A percentile compares a stretch with the other conserved stretches of the same genome.
Conservation (phyloP, 768 basidiomycete species). For the Leccinum incarnatum region DNA sequence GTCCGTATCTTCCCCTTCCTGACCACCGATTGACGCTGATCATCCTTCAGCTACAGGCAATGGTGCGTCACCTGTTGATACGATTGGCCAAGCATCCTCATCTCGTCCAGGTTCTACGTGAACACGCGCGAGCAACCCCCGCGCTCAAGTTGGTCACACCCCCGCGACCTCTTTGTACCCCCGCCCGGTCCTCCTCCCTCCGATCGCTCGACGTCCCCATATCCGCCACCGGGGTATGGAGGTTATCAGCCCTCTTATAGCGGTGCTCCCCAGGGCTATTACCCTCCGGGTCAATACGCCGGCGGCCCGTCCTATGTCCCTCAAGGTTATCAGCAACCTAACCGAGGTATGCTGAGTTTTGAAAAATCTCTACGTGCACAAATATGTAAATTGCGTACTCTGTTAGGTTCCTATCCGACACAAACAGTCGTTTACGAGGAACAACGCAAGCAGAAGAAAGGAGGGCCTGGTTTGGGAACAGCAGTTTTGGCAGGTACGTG, state of each 20-base stretch:
- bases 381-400: slow-evolving; percentile 3
- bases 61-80: slow-evolving; percentile 45
- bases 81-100: not conserved
- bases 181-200: slow-evolving; percentile 48
- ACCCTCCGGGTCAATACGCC: slow-evolving; percentile 1
- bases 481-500: slow-evolving; percentile 44
- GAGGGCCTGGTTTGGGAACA: slow-evolving; percentile 51
- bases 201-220: slow-evolving; percentile 33
- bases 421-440: slow-evolving; percentile 37
- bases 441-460: slow-evolving; percentile 37
- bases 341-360: slow-evolving; percentile 18
- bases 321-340: not conserved
- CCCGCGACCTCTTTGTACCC: slow-evolving; percentile 47
- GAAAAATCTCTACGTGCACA: not conserved
- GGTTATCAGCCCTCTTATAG: slow-evolving; percentile 16
- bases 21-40: slow-evolving; percentile 25
- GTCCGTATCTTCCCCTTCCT: slow-evolving; percentile 40
- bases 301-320: not conserved
- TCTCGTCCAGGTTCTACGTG: slow-evolving; percentile 61
- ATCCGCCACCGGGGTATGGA: slow-evolving; percentile 23
- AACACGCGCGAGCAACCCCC: slow-evolving; percentile 63
- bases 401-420: slow-evolving; percentile 33
- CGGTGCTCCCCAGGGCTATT: slow-evolving; percentile 12
- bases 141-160: slow-evolving; percentile 68
- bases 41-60: slow-evolving; percentile 50